Evolutionary conservation across 371 early-diverging fungal species (phyloP), one percentile per base, ranked within the genome.

Genomic region (Edhazardia aedis): DNA sequence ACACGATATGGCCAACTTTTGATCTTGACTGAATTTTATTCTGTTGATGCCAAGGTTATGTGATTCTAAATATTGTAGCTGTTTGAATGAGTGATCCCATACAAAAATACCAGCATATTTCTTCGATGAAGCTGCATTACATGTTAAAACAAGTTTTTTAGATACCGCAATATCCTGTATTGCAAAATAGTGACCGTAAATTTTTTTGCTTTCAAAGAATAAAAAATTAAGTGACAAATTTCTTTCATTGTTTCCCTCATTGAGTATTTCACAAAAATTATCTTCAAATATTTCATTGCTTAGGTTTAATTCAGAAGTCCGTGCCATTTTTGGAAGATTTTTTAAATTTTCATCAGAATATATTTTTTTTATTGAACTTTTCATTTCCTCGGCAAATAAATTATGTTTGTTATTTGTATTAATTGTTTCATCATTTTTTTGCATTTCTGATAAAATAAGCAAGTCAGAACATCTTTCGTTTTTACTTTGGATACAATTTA

Each of bases 171-270:
- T 28, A 40, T 50, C 48, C 29, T 33, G 24, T 2, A 59, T 48
- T 21, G 58, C 63, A 51, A 62, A 65, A 38, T 53, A 65, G 29
- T 65, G 66, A 12, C 62, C 66, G 40, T 65, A 65, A 6, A 65
- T 40, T 39, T 65, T 65, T 22, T 54, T 58, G 25, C 22, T 45
- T 47, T 65, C 66, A 6, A 23, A 50, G 36, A 62, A 65, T 1
- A 38, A 18, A 30, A 29, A 26, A n/a, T 44, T 59, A 28, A 40
- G 40, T 27, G 59, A 54, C 27, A 62, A 22, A 18, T 38, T 28
- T 19, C 43, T 29, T 47, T 65, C 66, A 33, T 51, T 56, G 12
- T 58, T 21, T 14, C 26, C 28, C 28, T 50, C 46, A 26, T 2
- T 27, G 23, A 39, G 33, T 38, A 18, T 62, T 53, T n/a, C 43